Base-by-base conservation (phyloP, 768 basidiomycete species). In the Serendipita sp. region DNA sequence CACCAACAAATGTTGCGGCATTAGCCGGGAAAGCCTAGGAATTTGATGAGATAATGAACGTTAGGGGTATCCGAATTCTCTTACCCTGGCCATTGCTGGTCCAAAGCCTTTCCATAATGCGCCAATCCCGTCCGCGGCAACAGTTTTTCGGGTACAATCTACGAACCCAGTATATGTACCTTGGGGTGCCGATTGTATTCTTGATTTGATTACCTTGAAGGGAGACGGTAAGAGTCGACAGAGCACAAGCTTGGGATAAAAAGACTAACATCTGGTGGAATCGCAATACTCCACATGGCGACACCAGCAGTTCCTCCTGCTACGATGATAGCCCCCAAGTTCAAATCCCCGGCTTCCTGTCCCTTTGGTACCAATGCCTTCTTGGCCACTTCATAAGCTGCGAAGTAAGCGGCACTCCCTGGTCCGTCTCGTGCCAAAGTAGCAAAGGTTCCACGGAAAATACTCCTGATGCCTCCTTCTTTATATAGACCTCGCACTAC, bases 81-180 rank as follows among this genome's bases (percentile, higher is more conserved):
- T 63, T 72, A 89, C 89, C 70, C 91, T 76, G 66, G 86, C 85
- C 95, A 98, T 97, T 16, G 96, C 96, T 15, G 95, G 96, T 52
- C 91, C 94, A 72, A 99, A 91, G 8, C 96, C 96, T 74, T 88
- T 98, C 91, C 93, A 99, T 8, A 99, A 77, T 1, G 95, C 94
- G 33, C 74, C 74, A 16, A 89, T 78, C 46, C 96, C 96, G 73
- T 96, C 93, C 62, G 78, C 81, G 3, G 90, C 88, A 68, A 98
- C 88, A 6, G 92, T 89, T 76, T 98, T 96, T 63, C 87, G 79
- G 43, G 86, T 82, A 70, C 96, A 99, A 73, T 99, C 96, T 64
- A 96, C 69, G 70, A 98, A 80, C 16, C 96, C 95, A 48, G 85
- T 84, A 75, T 99, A 99, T n/a, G 92, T 96, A 15, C 96, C 96